These are phyloP conservation scores for Paraglomus brasilianum DNA, from an alignment of 192 early-diverging fungal genomes.

Conservation along the genomic window DNA sequence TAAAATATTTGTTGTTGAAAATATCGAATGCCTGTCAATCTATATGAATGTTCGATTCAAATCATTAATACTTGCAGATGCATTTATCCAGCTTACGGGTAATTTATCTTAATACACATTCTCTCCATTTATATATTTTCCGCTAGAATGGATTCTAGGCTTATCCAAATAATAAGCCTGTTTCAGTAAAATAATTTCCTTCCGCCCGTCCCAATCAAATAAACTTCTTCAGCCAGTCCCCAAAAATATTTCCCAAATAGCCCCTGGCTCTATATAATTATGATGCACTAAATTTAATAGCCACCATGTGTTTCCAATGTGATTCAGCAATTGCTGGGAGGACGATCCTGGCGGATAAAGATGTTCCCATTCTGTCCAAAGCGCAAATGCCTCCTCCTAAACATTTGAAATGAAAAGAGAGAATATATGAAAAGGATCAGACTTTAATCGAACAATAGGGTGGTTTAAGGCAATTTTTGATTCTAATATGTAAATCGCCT, in stretches of 20 bases:
- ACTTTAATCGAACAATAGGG: background rate
- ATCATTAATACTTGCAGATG: too few species aligned
- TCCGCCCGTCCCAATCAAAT: too few species aligned
- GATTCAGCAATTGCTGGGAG: slow-evolving; percentile 58
- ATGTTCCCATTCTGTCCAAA: slow-evolving; percentile 78
- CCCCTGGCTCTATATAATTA: slow-evolving; percentile 57
- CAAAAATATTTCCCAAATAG: slow-evolving; percentile 49
- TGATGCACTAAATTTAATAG: slow-evolving; percentile 84
- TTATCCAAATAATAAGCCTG: too few species aligned
- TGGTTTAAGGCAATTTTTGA: background rate
- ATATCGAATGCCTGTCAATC: too few species aligned
- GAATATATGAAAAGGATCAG: background rate
- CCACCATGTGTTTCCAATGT: slow-evolving; percentile 65
- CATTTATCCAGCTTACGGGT: too few species aligned
- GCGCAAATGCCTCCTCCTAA: slow-evolving; percentile 74
- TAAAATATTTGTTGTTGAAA: too few species aligned
- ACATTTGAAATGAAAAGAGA: background rate
- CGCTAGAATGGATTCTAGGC: too few species aligned
- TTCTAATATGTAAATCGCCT: background rate
- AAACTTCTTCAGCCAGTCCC: background rate
- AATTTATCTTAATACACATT: too few species aligned
- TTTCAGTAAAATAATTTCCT: too few species aligned
- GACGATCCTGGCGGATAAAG: slow-evolving; percentile 61
- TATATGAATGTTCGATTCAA: too few species aligned
- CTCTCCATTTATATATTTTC: too few species aligned